Evolutionary conservation across 768 basidiomycete genomes (phyloP).

Genomic region (Rhizopogon salebrosus): DNA sequence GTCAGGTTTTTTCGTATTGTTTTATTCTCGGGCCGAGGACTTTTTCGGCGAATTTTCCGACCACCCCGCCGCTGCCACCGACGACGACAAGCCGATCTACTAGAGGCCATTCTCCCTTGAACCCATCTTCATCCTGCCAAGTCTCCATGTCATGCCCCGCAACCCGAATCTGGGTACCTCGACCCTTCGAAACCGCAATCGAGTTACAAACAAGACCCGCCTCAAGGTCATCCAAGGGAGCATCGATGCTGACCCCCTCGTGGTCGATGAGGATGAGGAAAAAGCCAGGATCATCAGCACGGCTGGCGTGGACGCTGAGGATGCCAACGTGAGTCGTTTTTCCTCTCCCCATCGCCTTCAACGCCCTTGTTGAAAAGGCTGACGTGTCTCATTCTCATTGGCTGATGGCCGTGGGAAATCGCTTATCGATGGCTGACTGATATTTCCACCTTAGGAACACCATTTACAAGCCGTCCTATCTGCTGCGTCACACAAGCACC

Average conservation of each 20-base stretch:
- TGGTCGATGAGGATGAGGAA: constrained; percentile 84
- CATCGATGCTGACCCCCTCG: constrained; percentile 74
- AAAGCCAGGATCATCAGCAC: constrained; percentile 77
- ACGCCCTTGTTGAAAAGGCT: constrained; percentile 36
- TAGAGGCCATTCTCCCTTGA: constrained; percentile 27
- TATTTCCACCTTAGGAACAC: constrained; percentile 39
- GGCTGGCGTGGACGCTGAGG: constrained; percentile 88
- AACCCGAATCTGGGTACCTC: constrained; percentile 72
- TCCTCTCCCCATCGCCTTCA: constrained; percentile 29
- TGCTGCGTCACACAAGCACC: constrained; percentile 46
- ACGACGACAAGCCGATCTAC: constrained; percentile 35
- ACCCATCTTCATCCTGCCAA: constrained; percentile 32
- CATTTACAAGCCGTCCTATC: constrained; percentile 55
- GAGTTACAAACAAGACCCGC: constrained; percentile 89
- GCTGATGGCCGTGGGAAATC: constrained; percentile 36
- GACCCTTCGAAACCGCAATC: constrained; percentile 80
- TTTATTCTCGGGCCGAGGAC: constrained; percentile 52
- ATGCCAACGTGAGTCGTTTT: constrained; percentile 77
- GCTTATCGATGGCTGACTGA: constrained; percentile 55
- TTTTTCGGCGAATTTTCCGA: constrained; percentile 63
- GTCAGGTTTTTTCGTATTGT: constrained; percentile 25
- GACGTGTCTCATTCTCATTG: constrained; percentile 46
- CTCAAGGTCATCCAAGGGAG: constrained; percentile 79
- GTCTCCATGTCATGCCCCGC: constrained; percentile 85
- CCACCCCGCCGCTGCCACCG: constrained; percentile 53